Base-by-base conservation (phyloP, 2,329 filamentous ascomycete species). In the Torrubiellomyces zombiae region DNA sequence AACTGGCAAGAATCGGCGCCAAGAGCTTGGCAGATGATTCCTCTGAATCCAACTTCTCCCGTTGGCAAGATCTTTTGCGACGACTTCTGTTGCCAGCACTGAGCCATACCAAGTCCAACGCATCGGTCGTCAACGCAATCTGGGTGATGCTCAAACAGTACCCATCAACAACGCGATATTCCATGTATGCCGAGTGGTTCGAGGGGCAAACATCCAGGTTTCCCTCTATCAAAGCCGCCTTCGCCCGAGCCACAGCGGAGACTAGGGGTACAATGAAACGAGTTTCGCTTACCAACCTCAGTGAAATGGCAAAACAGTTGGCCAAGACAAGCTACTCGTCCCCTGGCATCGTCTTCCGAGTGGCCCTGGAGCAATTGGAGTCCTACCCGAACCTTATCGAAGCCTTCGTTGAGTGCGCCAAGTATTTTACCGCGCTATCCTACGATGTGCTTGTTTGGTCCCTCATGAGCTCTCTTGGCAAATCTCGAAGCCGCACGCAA, bases 401-500 rank as follows among this genome's bases (percentile, higher is more conserved):
- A 32, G 81, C 82, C 5, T 81, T 98, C 32, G 85, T 95, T 9
- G 83, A 94, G 45, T 94, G 85, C 42, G 83, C 81, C 19, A 76
- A 81, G 39, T 94, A 94, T 46, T 94, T 95, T 38, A 93, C 86
- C 2, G 74, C 80, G 27, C 57, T 98, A 18, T 86, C 81, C 1
- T 93, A 93, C 45, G 89, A 98, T 48, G 80, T 93, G 16, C 60
- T 98, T 21, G 79, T 82, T 4, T 98, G 86, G 83, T 81, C 82
- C 12, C 59, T 98, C 21, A 70, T 98, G 51, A 91, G 73, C 42
- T 72, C 71, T 2, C 53, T 76, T 9, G 67, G 67, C 25, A 69
- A 71, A 35, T 60, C 64, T 26, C 59, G 71, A 40, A 74, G 68
- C 40, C 60, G 71, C 18, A 74, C 65, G 5, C 68, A 72, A 38